Evolutionary conservation across 305 asterid genomes (phyloP).

Genomic region (Ilex paraguariensis): DNA sequence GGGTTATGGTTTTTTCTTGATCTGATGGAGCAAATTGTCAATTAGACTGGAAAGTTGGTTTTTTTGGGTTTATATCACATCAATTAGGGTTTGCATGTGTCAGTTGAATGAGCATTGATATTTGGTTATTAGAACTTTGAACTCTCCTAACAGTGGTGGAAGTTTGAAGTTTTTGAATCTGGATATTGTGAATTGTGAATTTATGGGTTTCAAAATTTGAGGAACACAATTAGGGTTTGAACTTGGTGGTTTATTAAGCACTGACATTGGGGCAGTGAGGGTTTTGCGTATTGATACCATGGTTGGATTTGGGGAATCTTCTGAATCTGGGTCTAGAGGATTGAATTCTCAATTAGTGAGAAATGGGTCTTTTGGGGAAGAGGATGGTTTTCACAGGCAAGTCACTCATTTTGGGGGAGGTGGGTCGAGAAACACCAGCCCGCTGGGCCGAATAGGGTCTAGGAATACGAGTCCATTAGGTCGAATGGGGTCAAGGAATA

Average conservation of each 20-base stretch:
- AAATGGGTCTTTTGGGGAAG: slow-evolving; percentile 51
- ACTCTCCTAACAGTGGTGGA: neutral
- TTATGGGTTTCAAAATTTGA: slow-evolving; percentile 3
- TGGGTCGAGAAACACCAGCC: slow-evolving; percentile 80
- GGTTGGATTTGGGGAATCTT: slow-evolving; percentile 57
- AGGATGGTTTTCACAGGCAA: slow-evolving; percentile 51
- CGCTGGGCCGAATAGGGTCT: slow-evolving; percentile 51
- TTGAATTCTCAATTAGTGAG: slow-evolving; percentile 40
- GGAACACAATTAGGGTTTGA: slow-evolving; percentile 7
- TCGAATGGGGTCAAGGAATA: slow-evolving; percentile 75
- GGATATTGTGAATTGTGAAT: neutral
- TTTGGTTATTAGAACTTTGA: slow-evolving; percentile 10
- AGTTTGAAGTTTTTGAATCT: neutral
- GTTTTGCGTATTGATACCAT: slow-evolving; percentile 14
- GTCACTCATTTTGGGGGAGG: slow-evolving; percentile 48
- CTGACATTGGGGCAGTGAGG: slow-evolving; percentile 10
- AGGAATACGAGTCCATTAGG: slow-evolving; percentile 82
- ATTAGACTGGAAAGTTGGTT: slow-evolving; percentile 7
- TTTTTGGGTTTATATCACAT: neutral
- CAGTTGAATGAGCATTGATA: slow-evolving; percentile 5
- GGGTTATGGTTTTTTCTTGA: slow-evolving; percentile 11
- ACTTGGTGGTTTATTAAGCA: neutral
- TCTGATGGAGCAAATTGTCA: slow-evolving; percentile 12
- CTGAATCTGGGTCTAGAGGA: slow-evolving; percentile 46
- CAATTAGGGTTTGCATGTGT: slow-evolving; percentile 13